A percentile compares a stretch with the other conserved stretches of the same genome.
phyloP scores from a whole-genome alignment of 768 basidiomycete species.

The Psilocybe cubensis region DNA sequence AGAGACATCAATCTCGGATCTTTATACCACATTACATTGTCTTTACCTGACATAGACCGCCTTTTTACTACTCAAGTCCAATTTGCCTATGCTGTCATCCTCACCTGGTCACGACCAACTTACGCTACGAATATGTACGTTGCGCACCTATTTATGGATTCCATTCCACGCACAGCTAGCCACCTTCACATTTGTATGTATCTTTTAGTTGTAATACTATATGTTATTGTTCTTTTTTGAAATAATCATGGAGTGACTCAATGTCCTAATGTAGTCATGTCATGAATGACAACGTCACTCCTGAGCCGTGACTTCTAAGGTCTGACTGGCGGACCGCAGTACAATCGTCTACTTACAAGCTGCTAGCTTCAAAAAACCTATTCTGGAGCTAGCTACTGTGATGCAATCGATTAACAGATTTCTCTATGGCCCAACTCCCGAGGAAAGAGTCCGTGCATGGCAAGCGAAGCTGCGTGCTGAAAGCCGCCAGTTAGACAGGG shows the following conservation, averaged over 20 bases:
- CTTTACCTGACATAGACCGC: neutral
- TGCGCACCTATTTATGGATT: slow-evolving; percentile 3
- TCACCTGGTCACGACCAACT: neutral
- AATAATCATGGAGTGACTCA: neutral
- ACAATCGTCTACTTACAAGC: neutral
- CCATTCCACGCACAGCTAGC: neutral
- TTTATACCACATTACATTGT: slow-evolving; percentile 4
- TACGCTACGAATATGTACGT: neutral
- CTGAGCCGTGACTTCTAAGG: neutral
- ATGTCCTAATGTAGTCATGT: neutral
- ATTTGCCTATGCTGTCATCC: neutral
- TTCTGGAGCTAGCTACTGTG: neutral
- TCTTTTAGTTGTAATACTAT: slow-evolving; percentile 1
- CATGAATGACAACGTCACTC: neutral
- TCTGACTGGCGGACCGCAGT: neutral
- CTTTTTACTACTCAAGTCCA: neutral
- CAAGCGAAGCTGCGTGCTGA: slow-evolving; percentile 85
- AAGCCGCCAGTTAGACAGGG: slow-evolving; percentile 83
- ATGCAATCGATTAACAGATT: slow-evolving; percentile 94
- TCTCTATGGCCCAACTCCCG: slow-evolving; percentile 94
- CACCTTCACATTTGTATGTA: neutral
- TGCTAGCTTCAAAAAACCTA: neutral
- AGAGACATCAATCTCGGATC: neutral
- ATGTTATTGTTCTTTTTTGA: neutral
- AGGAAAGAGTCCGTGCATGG: slow-evolving; percentile 93